Conservation (phyloP, 176 grass and related monocot genomes). For the Rhipidocladum racemiflorum region DNA sequence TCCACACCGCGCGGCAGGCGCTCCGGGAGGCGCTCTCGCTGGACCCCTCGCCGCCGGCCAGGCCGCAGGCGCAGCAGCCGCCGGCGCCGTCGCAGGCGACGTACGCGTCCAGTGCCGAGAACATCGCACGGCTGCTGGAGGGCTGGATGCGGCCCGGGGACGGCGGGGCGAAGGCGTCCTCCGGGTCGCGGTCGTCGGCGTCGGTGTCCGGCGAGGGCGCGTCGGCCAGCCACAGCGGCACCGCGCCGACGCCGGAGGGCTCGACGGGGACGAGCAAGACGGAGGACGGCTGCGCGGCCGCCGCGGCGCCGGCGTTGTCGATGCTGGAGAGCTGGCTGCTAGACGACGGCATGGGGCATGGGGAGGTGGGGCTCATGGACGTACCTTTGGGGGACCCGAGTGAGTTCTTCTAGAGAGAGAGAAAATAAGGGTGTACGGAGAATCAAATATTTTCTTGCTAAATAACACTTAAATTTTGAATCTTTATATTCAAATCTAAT, state of each 20-base stretch:
- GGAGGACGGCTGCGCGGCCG: not conserved
- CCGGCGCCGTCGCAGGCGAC: not conserved
- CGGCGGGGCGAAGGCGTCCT: not conserved
- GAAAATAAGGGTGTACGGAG: too few species aligned
- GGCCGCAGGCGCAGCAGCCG: too few species aligned
- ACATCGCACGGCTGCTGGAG: conserved; percentile 75
- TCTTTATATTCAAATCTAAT: too few species aligned
- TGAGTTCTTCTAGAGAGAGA: conserved; percentile 50
- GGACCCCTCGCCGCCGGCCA: conserved; percentile 12
- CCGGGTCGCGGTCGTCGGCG: conserved; percentile 15
- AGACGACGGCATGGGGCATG: conserved; percentile 62
- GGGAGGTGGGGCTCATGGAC: conserved; percentile 46
- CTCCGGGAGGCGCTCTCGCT: conserved; percentile 66
- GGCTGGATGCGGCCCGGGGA: conserved; percentile 50
- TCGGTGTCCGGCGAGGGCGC: conserved; percentile 36
- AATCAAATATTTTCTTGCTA: too few species aligned
- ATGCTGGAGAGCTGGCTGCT: conserved; percentile 83
- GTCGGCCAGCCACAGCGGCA: conserved; percentile 38
- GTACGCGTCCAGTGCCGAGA: conserved; percentile 80
- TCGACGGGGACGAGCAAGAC: conserved; percentile 34
- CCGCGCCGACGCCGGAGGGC: conserved; percentile 19
- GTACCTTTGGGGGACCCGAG: conserved; percentile 49
- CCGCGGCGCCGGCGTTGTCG: conserved; percentile 30
- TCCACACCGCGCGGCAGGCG: conserved; percentile 78
- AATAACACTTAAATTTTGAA: too few species aligned